A percentile compares a stretch with the other conserved stretches of the same genome.
Evolutionary conservation across 78 protist genomes (phyloP).

Genomic region (Blattamonas nauphoetae): DNA sequence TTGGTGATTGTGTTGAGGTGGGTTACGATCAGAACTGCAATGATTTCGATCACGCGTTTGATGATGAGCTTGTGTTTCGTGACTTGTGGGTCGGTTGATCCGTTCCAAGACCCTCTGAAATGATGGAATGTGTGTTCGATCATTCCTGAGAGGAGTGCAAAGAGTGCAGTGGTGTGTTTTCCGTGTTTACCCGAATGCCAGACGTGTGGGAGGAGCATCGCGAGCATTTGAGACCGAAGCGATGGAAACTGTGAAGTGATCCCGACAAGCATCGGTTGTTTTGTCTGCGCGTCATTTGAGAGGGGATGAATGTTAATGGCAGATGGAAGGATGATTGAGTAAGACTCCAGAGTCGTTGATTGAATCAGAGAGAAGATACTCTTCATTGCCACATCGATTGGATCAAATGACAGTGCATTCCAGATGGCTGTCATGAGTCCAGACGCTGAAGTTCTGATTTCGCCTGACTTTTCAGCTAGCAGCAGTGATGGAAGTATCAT

Average conservation of each 20-base stretch:
- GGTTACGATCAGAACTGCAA: background rate
- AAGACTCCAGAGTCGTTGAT: background rate
- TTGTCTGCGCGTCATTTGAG: background rate
- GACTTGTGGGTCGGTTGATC: background rate
- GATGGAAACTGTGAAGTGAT: background rate
- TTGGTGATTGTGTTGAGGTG: background rate
- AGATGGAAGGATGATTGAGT: background rate
- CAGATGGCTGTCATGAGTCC: background rate
- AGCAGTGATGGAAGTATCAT: background rate
- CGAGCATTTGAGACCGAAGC: background rate
- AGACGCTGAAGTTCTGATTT: background rate
- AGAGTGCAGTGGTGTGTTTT: background rate
- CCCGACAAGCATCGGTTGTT: background rate
- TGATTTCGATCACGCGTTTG: background rate
- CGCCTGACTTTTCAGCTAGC: background rate
- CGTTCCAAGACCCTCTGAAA: background rate
- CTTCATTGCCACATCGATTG: background rate
- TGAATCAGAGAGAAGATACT: background rate
- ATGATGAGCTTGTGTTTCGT: background rate
- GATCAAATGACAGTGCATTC: background rate
- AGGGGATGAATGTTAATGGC: background rate
- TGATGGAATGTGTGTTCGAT: background rate
- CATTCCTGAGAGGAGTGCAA: background rate
- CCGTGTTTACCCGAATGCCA: background rate
- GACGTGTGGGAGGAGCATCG: background rate